A percentile compares a stretch with the other conserved stretches of the same genome.
These are phyloP conservation scores for Rhododendron vialii DNA, from an alignment of 148 eudicot genomes.

Conservation along the genomic window DNA sequence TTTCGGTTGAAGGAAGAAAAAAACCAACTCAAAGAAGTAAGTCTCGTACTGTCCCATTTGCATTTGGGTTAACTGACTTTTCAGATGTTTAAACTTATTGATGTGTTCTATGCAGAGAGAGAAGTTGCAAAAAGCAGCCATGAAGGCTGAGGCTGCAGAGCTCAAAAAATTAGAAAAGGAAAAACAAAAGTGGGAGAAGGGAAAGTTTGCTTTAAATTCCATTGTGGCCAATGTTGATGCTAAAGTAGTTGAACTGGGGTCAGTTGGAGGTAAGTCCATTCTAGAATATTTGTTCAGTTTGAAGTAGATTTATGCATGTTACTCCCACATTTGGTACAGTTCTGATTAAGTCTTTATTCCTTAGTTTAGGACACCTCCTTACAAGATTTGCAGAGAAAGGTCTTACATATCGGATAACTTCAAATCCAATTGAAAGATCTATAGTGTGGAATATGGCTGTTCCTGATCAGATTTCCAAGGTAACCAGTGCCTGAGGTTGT, in stretches of 20 bases:
- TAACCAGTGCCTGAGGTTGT: conserved; percentile 20
- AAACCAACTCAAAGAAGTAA: conserved; percentile 22
- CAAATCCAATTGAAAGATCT: conserved; percentile 73
- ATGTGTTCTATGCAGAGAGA: conserved; percentile 47
- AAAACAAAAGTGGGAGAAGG: conserved; percentile 75
- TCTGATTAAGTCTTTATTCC: conserved; percentile 13
- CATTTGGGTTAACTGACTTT: conserved; percentile 5
- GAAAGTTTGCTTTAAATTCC: conserved; percentile 56
- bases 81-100: conserved; percentile 4
- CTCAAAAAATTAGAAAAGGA: conserved; percentile 57
- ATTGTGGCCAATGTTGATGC: conserved; percentile 68
- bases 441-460: conserved; percentile 68
- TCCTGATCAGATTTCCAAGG: conserved; percentile 72
- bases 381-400: conserved; percentile 74
- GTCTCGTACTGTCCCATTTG: conserved; percentile 16
- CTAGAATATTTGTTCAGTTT: neutral
- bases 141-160: conserved; percentile 79
- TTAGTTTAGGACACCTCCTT: conserved; percentile 62
- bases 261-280: conserved; percentile 70
- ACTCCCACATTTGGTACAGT: neutral
- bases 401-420: conserved; percentile 40
- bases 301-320: conserved; percentile 1
- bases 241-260: conserved; percentile 63
- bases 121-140: conserved; percentile 58
- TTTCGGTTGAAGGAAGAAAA: conserved; percentile 42